Conservation (phyloP, 2,329 filamentous ascomycete species). For the Gliomastix tumulicola region DNA sequence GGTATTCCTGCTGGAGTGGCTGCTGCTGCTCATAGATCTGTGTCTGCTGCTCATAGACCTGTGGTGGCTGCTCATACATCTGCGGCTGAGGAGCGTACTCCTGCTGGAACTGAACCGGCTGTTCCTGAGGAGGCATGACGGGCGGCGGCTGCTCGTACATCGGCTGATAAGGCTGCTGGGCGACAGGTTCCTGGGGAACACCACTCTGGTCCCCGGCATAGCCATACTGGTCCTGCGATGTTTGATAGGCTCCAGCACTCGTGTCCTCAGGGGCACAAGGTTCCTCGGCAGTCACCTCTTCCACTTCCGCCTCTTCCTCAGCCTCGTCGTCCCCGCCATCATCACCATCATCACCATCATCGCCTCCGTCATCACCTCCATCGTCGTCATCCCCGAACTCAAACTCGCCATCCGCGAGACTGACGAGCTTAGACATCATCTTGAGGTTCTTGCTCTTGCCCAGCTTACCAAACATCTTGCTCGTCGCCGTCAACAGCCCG, state of each 20-base stretch:
- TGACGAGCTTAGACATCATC: constrained; percentile 9
- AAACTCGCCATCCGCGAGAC: constrained; percentile 4
- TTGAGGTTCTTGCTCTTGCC: constrained; percentile 16
- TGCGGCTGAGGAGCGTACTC: not conserved
- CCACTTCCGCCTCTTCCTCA: not conserved
- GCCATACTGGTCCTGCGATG: too few relatives aligned
- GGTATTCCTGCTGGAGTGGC: too few relatives aligned
- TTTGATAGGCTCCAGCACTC: not conserved
- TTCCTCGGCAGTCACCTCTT: not conserved
- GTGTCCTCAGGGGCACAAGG: not conserved
- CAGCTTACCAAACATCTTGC: constrained; percentile 14
- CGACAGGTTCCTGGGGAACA: not conserved
- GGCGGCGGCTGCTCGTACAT: not conserved
- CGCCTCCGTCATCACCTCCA: constrained; percentile 5
- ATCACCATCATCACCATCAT: constrained; percentile 3
- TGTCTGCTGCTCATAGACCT: not conserved
- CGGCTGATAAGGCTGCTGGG: not conserved
- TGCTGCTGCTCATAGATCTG: not conserved
- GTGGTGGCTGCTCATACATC: too few relatives aligned
- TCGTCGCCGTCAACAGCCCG: too few relatives aligned
- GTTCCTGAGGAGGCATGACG: not conserved
- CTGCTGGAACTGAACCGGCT: not conserved
- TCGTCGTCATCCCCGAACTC: constrained; percentile 3
- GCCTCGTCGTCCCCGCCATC: not conserved
- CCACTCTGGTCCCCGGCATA: too few relatives aligned